Percentiles rank a stretch among this genome's conserved stretches.
Conservation (phyloP, 202 grass and related monocot genomes). For the Carex arenaria region DNA sequence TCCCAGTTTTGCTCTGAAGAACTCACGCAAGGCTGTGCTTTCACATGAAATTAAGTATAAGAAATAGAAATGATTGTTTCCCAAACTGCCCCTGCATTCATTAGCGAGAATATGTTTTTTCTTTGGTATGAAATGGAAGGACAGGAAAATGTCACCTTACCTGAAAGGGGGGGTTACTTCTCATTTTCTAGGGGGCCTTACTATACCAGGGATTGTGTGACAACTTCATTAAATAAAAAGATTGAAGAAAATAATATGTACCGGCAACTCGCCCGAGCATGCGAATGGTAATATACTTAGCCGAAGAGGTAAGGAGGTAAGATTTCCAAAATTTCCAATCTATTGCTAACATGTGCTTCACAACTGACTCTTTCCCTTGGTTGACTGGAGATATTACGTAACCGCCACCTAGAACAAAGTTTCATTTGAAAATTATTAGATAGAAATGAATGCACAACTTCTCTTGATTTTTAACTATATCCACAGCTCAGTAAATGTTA, state of each 20-base stretch:
- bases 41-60: slow-evolving; percentile 6
- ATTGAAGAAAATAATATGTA: slow-evolving; percentile 28
- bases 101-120: neutral
- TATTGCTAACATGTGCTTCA: slow-evolving; percentile 99
- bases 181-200: neutral
- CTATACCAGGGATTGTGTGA: neutral
- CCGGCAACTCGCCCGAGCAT: slow-evolving; percentile 93
- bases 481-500: neutral
- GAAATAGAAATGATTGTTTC: neutral
- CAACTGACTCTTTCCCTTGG: slow-evolving; percentile 87
- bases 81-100: neutral
- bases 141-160: neutral
- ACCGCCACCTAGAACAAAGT: slow-evolving; percentile 70
- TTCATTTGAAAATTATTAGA: slow-evolving; percentile 30
- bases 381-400: slow-evolving; percentile 95
- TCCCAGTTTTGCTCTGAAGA: slow-evolving; percentile 79
- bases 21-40: slow-evolving; percentile 69
- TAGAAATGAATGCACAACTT: neutral
- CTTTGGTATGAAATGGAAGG: neutral
- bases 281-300: slow-evolving; percentile 73
- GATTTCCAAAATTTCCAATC: slow-evolving; percentile 99
- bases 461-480: neutral
- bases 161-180: neutral
- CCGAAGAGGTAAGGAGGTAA: slow-evolving; percentile 69
- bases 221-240: slow-evolving; percentile 21